Base-by-base conservation (phyloP, 2,329 filamentous ascomycete species). In the Didymella glomerata region DNA sequence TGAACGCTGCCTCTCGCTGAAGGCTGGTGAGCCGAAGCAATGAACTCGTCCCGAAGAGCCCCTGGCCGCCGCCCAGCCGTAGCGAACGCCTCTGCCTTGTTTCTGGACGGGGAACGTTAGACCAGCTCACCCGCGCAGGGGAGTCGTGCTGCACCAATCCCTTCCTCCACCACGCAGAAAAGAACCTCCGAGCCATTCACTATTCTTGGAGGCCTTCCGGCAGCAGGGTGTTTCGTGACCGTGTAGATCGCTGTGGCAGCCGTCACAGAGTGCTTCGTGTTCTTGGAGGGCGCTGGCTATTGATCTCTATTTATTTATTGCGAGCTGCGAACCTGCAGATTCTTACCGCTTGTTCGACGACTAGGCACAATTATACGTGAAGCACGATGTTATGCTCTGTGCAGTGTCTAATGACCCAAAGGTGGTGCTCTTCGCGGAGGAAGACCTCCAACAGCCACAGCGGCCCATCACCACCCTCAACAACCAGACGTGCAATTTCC, bases 401-500 rank as follows among this genome's bases (percentile, higher is more conserved):
- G 28, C 28, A 44, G 22, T 18, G 16, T n/a, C 22, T 6, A 40
- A 58, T 58, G 55, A 53, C 45, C 49, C 45, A 58, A 46, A 38
- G 11, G 20, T 20, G 4, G 13, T 41, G 40, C 49, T 45, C 38
- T 20, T 49, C 49, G 25, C 27, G 36, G 20, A 30, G 42, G 44
- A 52, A 46, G 52, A 60, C 60, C 45, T 22, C 47, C 18, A 22
- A 1, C 45, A 47, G 48, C 30, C 54, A 28, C 30, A 27, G 30
- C 41, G 18, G 48, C 30, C 30, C 52, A 44, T 50, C 32, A 50
- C 27, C 46, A 34, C 34, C 9, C 56, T 54, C 62, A 68, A 61
- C 64, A 63, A 59, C 55, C 56, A 55, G 51, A 45, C 54, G 36
- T 54, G 47, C 55, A 59, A 60, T 58, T 57, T 59, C 55, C 58